Percentiles rank a stretch among this genome's conserved stretches.
These are phyloP conservation scores for Eucalyptus pauciflora DNA, from an alignment of 345 rosid genomes.

Conservation along the genomic window DNA sequence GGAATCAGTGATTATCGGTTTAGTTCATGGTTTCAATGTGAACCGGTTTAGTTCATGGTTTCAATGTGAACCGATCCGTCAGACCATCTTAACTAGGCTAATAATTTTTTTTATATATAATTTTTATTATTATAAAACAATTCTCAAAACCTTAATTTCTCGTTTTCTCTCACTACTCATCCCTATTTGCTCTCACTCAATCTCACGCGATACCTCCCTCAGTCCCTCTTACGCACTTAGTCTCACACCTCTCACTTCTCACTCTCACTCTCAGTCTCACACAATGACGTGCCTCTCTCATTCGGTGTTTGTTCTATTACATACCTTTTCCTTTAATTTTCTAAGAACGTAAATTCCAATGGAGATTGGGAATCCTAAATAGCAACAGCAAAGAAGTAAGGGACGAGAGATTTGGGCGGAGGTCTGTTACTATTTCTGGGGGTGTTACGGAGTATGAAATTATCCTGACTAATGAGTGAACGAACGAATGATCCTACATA, in stretches of 20 bases:
- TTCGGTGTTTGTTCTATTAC: not conserved
- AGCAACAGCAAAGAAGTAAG: not conserved
- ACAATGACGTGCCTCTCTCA: not conserved
- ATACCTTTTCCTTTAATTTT: too few species aligned
- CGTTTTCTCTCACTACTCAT: not conserved
- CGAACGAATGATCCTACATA: not conserved
- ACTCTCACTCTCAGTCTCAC: not conserved
- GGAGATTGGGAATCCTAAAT: not conserved
- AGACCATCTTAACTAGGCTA: not conserved
- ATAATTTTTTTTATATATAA: too few species aligned
- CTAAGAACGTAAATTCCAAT: not conserved
- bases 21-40: not conserved
- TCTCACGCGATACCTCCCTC: not conserved
- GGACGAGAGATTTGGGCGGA: not conserved
- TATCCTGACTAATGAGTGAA: not conserved
- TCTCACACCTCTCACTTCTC: not conserved
- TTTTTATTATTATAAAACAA: too few species aligned
- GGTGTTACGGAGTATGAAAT: too few species aligned
- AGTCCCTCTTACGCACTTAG: not conserved
- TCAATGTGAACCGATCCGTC: rapidly evolving
- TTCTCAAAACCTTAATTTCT: too few species aligned
- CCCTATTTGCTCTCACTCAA: too few species aligned
- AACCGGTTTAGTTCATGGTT: not conserved
- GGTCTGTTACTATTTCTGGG: not conserved
- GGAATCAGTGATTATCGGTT: rapidly evolving